Conservation (phyloP, 1,284 basidiomycete species). For the Puccinia horiana region DNA sequence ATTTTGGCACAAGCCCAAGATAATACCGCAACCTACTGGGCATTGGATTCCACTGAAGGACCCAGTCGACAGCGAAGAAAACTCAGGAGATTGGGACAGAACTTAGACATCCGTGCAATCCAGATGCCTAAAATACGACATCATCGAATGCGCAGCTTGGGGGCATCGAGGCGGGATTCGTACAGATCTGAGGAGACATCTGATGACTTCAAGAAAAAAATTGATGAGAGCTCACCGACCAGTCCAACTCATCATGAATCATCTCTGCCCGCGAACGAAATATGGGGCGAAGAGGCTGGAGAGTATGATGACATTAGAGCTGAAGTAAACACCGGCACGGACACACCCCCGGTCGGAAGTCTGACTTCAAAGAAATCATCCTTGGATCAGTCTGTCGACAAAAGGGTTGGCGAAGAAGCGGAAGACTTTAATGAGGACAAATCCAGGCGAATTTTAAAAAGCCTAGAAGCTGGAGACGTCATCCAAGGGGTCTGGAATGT, state of each 20-base stretch:
- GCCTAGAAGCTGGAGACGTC: constrained; percentile 79
- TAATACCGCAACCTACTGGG: constrained; percentile 45
- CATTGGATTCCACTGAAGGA: constrained; percentile 56
- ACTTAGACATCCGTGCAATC: constrained; percentile 7
- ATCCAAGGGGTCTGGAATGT: constrained; percentile 74
- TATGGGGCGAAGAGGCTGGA: constrained; percentile 61
- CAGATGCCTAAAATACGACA: constrained; percentile 42
- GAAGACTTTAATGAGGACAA: constrained; percentile 65
- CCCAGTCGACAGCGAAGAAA: constrained; percentile 56
- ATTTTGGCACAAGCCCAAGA: constrained; percentile 26
- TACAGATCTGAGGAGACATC: constrained; percentile 16
- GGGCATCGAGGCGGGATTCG: constrained; percentile 48
- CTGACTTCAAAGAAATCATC: constrained; percentile 3
- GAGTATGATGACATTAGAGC: constrained; percentile 51
- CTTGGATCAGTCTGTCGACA: constrained; percentile 59
- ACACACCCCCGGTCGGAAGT: neutral
- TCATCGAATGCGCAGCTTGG: constrained; percentile 44
- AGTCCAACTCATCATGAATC: constrained; percentile 48
- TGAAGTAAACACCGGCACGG: neutral
- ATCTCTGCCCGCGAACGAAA: constrained; percentile 60
- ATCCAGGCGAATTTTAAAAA: constrained; percentile 64
- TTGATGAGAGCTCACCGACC: constrained; percentile 30
- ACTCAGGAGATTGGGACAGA: constrained; percentile 52
- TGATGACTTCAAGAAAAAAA: constrained; percentile 12
- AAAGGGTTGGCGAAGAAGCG: constrained; percentile 50